These are phyloP conservation scores for Hemisphaericaspora subhashii DNA, from an alignment of 1,139 yeast species.

Conservation along the genomic window DNA sequence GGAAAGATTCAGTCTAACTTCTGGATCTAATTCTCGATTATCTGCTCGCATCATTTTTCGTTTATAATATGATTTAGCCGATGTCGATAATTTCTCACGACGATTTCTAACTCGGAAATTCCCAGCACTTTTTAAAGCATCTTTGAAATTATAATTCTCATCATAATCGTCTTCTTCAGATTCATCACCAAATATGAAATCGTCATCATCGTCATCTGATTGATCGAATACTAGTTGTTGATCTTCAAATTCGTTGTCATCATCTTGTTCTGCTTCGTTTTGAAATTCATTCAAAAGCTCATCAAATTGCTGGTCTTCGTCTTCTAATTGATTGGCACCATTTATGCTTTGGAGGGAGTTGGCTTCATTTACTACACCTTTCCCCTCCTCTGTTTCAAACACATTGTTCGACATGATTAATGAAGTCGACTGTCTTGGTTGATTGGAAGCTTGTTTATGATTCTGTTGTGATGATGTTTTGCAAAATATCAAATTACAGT, in stretches of 20 bases:
- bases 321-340: slow-evolving; percentile 2
- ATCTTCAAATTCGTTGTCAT: slow-evolving; percentile 10
- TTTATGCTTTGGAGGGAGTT: slow-evolving; percentile 1
- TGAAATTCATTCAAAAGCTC: slow-evolving; percentile 14
- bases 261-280: slow-evolving; percentile 14
- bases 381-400: slow-evolving; percentile 18
- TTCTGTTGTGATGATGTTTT: not conserved
- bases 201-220: slow-evolving; percentile 11
- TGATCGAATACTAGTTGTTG: slow-evolving; percentile 9
- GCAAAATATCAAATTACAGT: too few species aligned
- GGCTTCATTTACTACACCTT: slow-evolving; percentile 5
- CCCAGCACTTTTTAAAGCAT: slow-evolving; percentile 63
- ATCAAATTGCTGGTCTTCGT: slow-evolving; percentile 15
- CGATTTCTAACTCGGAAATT: slow-evolving; percentile 54
- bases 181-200: slow-evolving; percentile 7
- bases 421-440: not conserved
- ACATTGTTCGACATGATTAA: slow-evolving; percentile 16
- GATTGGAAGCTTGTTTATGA: not conserved
- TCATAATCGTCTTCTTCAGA: slow-evolving; percentile 35
- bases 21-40: slow-evolving; percentile 62
- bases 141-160: slow-evolving; percentile 52
- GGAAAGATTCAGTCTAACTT: slow-evolving; percentile 62
- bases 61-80: slow-evolving; percentile 32
- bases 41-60: slow-evolving; percentile 37
- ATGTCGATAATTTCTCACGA: slow-evolving; percentile 29